Evolutionary conservation across 1,284 basidiomycete species (phyloP), one percentile per base, ranked within the genome.

Genomic region (Leccinum griseonigrum): DNA sequence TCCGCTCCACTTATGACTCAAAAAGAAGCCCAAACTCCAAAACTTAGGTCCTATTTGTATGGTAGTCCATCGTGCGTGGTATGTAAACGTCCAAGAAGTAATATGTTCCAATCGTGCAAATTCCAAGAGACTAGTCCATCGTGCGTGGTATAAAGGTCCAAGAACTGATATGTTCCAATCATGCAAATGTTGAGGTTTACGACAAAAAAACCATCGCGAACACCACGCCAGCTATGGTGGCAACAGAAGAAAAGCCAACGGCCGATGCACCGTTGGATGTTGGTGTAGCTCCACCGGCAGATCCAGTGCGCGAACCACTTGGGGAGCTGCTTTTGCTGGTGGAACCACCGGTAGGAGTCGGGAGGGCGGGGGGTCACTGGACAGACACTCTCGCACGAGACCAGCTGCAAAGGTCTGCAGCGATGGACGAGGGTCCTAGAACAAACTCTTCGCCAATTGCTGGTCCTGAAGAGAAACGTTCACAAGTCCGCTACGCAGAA

Each of bases 361-460:
- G 64, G 8, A 67, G 63, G 52, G 64, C 29, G 94, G 91, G 10
- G 88, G 88, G 54, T 94, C 88, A 58, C 83, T 84, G 9, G 92
- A 85, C 57, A 97, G 79, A 68, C 92, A 96, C 70, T 97, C 94
- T 46, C 94, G 86, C 63, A 98, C 88, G 54, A 99, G 80, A 40
- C 88, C 86, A 43, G 94, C 88, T 13, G 90, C 86, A 72, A 95
- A 99, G 71, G 89, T 89, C 71, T 96, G 83, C 60, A 97, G 76
- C 64, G 82, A 90, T 2, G 91, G 84, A 16, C 91, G 85, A 72
- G 90, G 87, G 67, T 96, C 91, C 31, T 88, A 84, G 71, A 89
- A 88, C 64, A 98, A 78, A 66, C 90, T 85, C 76, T 97, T 96
- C 43, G 95, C 94, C 38, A 99, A 81, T 74, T 97, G 95, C 64